Conservation (phyloP, 441 rosid species). For the Erysimum cheiri region DNA sequence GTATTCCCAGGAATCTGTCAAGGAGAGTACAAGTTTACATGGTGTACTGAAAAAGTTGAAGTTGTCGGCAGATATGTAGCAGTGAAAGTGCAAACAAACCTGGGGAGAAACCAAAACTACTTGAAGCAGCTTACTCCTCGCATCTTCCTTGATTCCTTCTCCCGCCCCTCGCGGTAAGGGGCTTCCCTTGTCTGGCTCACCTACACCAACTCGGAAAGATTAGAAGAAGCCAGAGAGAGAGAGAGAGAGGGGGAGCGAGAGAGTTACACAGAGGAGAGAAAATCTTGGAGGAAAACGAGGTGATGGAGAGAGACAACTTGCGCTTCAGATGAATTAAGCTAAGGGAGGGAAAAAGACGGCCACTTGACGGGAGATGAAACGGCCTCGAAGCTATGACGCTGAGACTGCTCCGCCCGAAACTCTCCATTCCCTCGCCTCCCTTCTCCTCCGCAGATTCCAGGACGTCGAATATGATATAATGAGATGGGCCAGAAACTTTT, state of each 20-base stretch:
- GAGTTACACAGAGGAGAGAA: conserved; percentile 44
- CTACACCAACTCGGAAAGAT: conserved; percentile 1
- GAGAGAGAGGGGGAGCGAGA: neutral
- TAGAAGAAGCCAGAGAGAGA: neutral
- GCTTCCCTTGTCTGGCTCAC: conserved; percentile 49
- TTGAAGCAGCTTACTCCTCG: conserved; percentile 71
- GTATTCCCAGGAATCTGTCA: conserved; percentile 95
- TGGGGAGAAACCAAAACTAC: conserved; percentile 95
- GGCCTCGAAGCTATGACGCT: conserved; percentile 49
- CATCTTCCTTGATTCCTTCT: conserved; percentile 50
- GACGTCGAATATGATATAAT: neutral
- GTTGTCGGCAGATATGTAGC: neutral
- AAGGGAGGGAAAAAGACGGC: conserved; percentile 44
- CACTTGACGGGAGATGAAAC: conserved; percentile 45
- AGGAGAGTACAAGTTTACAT: conserved; percentile 47
- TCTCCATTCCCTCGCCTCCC: conserved; percentile 34
- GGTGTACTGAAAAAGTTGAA: neutral
- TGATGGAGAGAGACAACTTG: conserved; percentile 42
- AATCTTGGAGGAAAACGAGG: conserved; percentile 48
- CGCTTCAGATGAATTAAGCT: conserved; percentile 44
- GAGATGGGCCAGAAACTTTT: neutral
- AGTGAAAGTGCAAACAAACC: conserved; percentile 48
- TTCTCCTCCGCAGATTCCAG: conserved; percentile 18
- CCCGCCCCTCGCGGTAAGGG: conserved; percentile 58
- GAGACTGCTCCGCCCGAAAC: conserved; percentile 42